A percentile compares a stretch with the other conserved stretches of the same genome.
Evolutionary conservation across 2,329 filamentous ascomycete species (phyloP).

Genomic region (Penicillium freii): DNA sequence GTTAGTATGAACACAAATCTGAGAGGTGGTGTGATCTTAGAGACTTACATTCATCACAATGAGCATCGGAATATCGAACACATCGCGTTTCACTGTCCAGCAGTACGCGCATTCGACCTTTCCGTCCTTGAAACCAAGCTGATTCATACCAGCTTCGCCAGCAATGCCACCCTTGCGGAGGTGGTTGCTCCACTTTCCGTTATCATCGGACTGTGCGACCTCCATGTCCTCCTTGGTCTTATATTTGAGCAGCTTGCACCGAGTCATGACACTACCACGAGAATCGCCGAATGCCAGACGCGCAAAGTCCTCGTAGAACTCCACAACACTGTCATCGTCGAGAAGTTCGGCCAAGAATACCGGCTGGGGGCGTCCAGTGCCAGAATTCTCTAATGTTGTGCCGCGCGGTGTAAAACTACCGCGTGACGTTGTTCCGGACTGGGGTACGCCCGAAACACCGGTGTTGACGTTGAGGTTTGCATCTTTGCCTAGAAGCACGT

Average conservation of each 20-base stretch:
- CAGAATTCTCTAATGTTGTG: slow-evolving; percentile 33
- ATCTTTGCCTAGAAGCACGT: slow-evolving; percentile 82
- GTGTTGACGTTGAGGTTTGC: slow-evolving; percentile 84
- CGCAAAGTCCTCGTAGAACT: slow-evolving; percentile 95
- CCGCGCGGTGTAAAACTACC: slow-evolving; percentile 52
- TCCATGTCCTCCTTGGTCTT: slow-evolving; percentile 64
- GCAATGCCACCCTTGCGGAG: slow-evolving; percentile 47
- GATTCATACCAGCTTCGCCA: slow-evolving; percentile 67
- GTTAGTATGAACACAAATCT: slow-evolving; percentile 12
- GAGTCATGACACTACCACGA: slow-evolving; percentile 76
- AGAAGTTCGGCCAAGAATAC: slow-evolving; percentile 90
- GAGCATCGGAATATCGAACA: slow-evolving; percentile 97
- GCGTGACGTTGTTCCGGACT: slow-evolving; percentile 43
- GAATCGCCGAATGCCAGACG: slow-evolving; percentile 90
- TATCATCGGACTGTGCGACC: slow-evolving; percentile 46
- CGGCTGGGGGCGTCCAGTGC: slow-evolving; percentile 62
- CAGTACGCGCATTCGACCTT: slow-evolving; percentile 94
- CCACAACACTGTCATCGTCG: slow-evolving; percentile 87
- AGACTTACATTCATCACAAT: slow-evolving; percentile 93
- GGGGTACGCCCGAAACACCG: slow-evolving; percentile 49
- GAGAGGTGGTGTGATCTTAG: neutral
- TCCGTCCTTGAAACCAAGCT: slow-evolving; percentile 75
- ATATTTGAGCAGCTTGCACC: slow-evolving; percentile 87
- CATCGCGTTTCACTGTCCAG: slow-evolving; percentile 95
- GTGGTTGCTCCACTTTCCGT: slow-evolving; percentile 46